Conservation (phyloP, 148 eudicot species). For the Selenicereus undatus region DNA sequence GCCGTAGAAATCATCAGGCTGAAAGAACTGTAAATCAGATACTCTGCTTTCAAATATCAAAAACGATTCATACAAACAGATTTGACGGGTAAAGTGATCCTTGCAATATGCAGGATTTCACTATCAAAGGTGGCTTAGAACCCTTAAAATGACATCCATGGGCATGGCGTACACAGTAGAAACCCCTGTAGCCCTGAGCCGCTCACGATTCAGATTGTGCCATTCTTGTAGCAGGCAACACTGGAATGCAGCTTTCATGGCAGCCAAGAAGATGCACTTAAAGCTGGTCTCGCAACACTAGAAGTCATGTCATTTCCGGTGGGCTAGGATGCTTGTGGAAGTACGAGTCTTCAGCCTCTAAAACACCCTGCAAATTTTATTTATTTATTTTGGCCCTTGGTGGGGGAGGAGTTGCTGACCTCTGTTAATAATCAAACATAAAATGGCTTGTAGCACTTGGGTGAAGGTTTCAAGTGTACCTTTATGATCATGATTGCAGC, state of each 20-base stretch:
- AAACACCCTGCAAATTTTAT: constrained; percentile 33
- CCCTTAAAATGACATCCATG: neutral
- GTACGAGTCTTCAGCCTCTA: constrained; percentile 32
- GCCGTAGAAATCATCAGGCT: neutral
- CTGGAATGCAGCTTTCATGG: too few species aligned
- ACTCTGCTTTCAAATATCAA: too few species aligned
- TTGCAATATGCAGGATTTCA: neutral
- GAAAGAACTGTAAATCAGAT: neutral
- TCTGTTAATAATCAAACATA: neutral
- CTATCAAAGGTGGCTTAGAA: neutral
- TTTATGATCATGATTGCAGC: constrained; percentile 85
- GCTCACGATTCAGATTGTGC: too few species aligned
- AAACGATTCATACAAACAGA: too few species aligned
- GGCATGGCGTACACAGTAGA: neutral
- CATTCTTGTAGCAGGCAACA: too few species aligned
- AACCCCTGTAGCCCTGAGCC: too few species aligned
- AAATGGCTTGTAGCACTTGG: neutral
- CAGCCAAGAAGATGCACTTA: neutral
- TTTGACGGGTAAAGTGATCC: neutral
- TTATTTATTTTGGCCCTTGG: too few species aligned
- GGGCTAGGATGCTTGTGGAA: constrained; percentile 16
- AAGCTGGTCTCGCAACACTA: neutral
- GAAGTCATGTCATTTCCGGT: constrained; percentile 2
- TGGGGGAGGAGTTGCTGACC: too few species aligned
- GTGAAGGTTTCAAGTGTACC: constrained; percentile 33